A percentile compares a stretch with the other conserved stretches of the same genome.
Conservation (phyloP, 352 stramenopile genomes). For the Pythium myriotylum region DNA sequence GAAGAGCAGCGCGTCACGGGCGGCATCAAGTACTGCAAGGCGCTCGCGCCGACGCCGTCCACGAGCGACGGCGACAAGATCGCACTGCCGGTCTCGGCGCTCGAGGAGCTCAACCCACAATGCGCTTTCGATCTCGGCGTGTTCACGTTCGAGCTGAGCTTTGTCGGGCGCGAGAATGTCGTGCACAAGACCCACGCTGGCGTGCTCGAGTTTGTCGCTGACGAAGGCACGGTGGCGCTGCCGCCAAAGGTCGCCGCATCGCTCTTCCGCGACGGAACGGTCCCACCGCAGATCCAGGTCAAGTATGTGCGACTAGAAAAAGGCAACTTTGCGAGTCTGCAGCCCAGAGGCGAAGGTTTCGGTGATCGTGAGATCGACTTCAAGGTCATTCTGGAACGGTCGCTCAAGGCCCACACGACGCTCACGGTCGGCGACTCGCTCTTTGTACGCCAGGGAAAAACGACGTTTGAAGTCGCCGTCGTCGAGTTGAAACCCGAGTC, state of each 20-base stretch:
- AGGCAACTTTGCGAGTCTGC: conserved; percentile 67
- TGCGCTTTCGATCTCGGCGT: conserved; percentile 74
- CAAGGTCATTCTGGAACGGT: conserved; percentile 75
- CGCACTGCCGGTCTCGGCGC: conserved; percentile 67
- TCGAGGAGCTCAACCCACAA: conserved; percentile 79
- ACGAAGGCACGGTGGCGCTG: conserved; percentile 74
- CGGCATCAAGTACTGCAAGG: conserved; percentile 64
- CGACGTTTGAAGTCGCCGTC: conserved; percentile 81
- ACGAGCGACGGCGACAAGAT: conserved; percentile 74
- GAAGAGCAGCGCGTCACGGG: conserved; percentile 74
- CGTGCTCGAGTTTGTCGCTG: conserved; percentile 80
- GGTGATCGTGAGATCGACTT: conserved; percentile 79
- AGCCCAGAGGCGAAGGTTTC: conserved; percentile 71
- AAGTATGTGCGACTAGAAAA: conserved; percentile 76
- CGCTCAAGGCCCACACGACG: conserved; percentile 76
- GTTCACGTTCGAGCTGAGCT: conserved; percentile 83
- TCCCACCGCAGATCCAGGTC: conserved; percentile 53
- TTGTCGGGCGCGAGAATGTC: conserved; percentile 6
- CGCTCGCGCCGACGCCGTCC: conserved; percentile 51
- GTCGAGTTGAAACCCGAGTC: conserved; percentile 53
- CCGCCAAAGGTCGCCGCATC: conserved; percentile 78
- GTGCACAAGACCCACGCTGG: conserved; percentile 62
- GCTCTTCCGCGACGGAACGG: conserved; percentile 39
- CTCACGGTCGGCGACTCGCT: conserved; percentile 75
- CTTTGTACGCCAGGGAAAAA: conserved; percentile 68